phyloP scores from a whole-genome alignment of 2,329 filamentous ascomycete species.

The Verticillium isaacii region DNA sequence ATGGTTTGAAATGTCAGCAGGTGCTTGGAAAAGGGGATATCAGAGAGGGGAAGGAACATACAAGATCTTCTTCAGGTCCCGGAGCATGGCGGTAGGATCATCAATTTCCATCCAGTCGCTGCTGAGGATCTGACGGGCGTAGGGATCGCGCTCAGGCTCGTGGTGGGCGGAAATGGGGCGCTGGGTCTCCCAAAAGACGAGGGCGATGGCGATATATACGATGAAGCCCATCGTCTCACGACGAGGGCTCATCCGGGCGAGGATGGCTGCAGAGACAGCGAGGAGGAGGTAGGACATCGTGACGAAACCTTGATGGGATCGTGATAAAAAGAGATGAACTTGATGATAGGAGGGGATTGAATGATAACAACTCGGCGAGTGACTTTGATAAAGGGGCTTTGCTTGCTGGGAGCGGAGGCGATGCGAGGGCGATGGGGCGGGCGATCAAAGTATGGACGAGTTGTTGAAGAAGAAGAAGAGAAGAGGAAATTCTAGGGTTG shows the following conservation, averaged over 20 bases:
- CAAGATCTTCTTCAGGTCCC: neutral
- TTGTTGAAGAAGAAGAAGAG: neutral
- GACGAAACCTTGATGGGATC: neutral
- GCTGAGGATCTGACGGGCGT: neutral
- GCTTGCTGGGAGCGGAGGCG: neutral
- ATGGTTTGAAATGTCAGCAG: neutral
- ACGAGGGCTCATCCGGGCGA: neutral
- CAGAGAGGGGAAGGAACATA: neutral
- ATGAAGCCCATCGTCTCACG: neutral
- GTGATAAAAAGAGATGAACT: neutral
- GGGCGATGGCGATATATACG: neutral
- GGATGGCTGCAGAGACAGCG: neutral
- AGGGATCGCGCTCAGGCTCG: neutral
- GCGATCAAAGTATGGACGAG: neutral
- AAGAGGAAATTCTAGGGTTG: neutral
- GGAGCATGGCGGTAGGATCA: neutral
- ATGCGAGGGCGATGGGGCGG: neutral
- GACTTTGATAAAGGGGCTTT: neutral
- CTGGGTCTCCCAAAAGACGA: neutral
- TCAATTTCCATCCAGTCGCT: neutral
- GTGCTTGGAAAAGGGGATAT: neutral
- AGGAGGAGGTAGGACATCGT: neutral
- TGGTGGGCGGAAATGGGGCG: neutral
- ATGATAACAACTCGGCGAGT: neutral
- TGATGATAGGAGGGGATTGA: neutral